Base-by-base conservation (phyloP, 352 stramenopile genomes). In the Pseudoperonospora humuli region DNA sequence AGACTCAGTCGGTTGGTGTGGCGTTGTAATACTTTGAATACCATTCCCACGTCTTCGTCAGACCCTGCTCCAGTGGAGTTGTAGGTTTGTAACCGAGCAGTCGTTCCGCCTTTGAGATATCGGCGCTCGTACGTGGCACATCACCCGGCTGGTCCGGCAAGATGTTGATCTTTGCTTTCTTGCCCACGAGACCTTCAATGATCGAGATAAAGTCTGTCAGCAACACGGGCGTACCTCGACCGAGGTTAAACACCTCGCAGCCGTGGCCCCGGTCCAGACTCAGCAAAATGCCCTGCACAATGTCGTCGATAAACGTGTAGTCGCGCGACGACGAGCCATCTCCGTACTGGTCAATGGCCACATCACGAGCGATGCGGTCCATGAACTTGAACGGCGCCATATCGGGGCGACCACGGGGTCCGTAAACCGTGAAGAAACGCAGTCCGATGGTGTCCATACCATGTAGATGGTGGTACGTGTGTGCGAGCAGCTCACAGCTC, bases 301-400 rank as follows among this genome's bases (percentile, higher is more conserved):
- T 98, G 62, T 99, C 95, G 39, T 85, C 84, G 42, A 99, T 97
- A 67, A 97, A 99, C 8, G 96, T 99, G 74, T 98, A 99, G 65
- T 99, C 96, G 26, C 95, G 71, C 37, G 68, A 93, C 7, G 89
- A 97, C 6, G 68, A 89, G 20, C 95, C 95, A 59, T 98, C 94
- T 25, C 95, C 95, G 68, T 97, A 99, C 68, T 98, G 91, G 47
- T 98, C 85, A 27, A 99, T 97, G 29, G 90, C 59, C 19, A 94
- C 41, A 27, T 86, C 96, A 14, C 80, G 69, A 13, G 73, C 87
- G 14, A 98, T 90, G 26, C 87, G 70, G 63, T 98, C 88, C 70
- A 98, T 97, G 51, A 98, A 99, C 78, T 98, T 98, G 77, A 97
- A 98, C 25, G 95, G 93, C 7, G 96, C 95, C 96, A 99, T 99